phyloP scores from a whole-genome alignment of 345 rosid genomes.

The Passiflora organensis region DNA sequence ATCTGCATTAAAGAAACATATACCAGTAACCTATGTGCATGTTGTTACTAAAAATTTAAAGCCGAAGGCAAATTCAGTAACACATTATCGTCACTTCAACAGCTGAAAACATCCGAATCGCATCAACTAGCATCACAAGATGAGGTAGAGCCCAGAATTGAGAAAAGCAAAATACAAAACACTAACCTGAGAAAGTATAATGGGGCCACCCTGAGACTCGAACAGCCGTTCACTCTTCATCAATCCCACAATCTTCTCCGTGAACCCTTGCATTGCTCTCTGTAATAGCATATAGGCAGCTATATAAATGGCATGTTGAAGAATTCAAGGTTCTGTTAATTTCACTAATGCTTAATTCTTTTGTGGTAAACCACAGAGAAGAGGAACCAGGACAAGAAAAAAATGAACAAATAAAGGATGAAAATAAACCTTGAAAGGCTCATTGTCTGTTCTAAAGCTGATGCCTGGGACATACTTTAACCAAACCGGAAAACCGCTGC shows the following conservation, averaged over 20 bases:
- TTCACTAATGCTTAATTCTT: slow-evolving; percentile 3
- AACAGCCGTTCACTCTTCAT: slow-evolving; percentile 93
- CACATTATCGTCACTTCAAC: neutral
- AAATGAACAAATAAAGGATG: neutral
- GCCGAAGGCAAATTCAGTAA: neutral
- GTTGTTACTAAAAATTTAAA: neutral
- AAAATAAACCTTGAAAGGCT: slow-evolving; percentile 86
- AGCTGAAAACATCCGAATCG: neutral
- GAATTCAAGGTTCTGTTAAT: slow-evolving; percentile 8
- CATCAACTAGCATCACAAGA: neutral
- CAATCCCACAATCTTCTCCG: slow-evolving; percentile 84
- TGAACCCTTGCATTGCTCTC: slow-evolving; percentile 94
- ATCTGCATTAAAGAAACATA: slow-evolving; percentile 42
- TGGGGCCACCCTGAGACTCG: slow-evolving; percentile 98
- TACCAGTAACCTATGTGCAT: neutral
- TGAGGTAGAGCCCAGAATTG: neutral
- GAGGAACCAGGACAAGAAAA: neutral
- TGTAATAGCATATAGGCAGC: slow-evolving; percentile 29
- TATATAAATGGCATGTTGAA: neutral
- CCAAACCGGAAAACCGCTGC: slow-evolving; percentile 99
- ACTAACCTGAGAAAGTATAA: slow-evolving; percentile 89
- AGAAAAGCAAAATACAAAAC: neutral
- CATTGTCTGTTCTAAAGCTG: slow-evolving; percentile 98
- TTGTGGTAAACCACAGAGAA: slow-evolving; percentile 1
- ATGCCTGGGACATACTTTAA: slow-evolving; percentile 96